Conservation (phyloP, 2,329 filamentous ascomycete genomes). For the Diaporthe australafricana region DNA sequence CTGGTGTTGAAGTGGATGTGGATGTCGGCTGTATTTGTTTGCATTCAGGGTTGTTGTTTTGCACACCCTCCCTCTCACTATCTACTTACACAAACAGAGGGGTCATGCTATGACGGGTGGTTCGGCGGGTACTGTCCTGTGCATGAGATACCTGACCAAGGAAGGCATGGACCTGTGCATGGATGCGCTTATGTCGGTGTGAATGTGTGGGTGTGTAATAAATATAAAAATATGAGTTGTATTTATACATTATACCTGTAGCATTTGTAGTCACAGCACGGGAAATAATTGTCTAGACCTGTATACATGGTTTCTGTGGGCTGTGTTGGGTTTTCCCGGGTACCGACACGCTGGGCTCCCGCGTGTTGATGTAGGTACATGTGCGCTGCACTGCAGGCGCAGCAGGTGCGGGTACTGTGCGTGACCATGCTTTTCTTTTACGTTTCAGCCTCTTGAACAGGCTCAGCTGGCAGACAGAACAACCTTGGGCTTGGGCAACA, state of each 20-base stretch:
- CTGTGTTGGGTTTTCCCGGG: neutral
- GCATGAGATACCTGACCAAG: neutral
- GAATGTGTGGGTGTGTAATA: neutral
- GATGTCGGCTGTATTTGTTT: neutral
- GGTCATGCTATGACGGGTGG: neutral
- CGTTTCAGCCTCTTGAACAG: neutral
- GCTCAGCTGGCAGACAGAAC: neutral
- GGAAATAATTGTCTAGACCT: neutral
- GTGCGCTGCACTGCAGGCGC: neutral
- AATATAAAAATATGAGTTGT: neutral
- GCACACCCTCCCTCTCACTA: neutral
- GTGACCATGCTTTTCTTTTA: neutral
- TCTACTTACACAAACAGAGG: neutral
- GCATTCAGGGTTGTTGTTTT: neutral
- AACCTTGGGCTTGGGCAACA: neutral
- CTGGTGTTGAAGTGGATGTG: neutral
- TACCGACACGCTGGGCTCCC: neutral
- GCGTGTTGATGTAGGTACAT: neutral
- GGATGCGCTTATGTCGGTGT: neutral
- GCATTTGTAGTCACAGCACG: neutral
- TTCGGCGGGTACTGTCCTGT: constrained; percentile 5
- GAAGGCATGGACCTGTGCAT: neutral
- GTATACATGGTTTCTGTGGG: too few species aligned
- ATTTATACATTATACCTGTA: too few species aligned
- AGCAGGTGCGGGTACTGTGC: neutral